Evolutionary conservation across 1,284 basidiomycete species (phyloP).

Genomic region (Golubevia sp.): DNA sequence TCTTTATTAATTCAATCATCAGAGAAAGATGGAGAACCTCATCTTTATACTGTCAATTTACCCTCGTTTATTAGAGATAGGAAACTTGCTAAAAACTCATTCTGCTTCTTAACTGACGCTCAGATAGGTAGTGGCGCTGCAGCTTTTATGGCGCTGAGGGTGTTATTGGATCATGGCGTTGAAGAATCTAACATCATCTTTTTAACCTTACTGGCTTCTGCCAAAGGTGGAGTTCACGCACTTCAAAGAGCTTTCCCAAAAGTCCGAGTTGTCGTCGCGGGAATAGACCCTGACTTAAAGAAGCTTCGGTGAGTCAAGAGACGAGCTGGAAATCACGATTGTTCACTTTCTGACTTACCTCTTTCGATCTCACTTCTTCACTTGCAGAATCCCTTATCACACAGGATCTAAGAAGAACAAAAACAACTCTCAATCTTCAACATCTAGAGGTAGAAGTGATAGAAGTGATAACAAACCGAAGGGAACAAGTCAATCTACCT

Average conservation of each 20-base stretch:
- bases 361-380: too few relatives aligned
- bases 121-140: conserved; percentile 58
- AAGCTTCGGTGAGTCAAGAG: conserved; percentile 14
- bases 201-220: conserved; percentile 38
- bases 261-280: conserved; percentile 46
- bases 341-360: too few relatives aligned
- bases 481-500: conserved; percentile 1
- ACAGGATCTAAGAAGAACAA: background rate
- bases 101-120: conserved; percentile 48
- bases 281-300: conserved; percentile 47
- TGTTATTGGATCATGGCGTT: conserved; percentile 55
- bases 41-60: conserved; percentile 80
- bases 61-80: conserved; percentile 65
- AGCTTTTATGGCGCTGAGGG: conserved; percentile 55
- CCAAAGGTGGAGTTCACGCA: conserved; percentile 49
- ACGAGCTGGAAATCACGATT: too few relatives aligned
- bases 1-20: conserved; percentile 87
- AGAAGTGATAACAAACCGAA: conserved; percentile 6
- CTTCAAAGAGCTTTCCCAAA: conserved; percentile 50
- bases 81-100: conserved; percentile 28
- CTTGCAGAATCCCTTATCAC: background rate
- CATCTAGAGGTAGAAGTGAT: background rate
- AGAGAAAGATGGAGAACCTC: conserved; percentile 79
- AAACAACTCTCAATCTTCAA: background rate
- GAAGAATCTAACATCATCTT: conserved; percentile 48